phyloP scores from a whole-genome alignment of 2,329 filamentous ascomycete genomes.

The Fusarium tjaetaba region DNA sequence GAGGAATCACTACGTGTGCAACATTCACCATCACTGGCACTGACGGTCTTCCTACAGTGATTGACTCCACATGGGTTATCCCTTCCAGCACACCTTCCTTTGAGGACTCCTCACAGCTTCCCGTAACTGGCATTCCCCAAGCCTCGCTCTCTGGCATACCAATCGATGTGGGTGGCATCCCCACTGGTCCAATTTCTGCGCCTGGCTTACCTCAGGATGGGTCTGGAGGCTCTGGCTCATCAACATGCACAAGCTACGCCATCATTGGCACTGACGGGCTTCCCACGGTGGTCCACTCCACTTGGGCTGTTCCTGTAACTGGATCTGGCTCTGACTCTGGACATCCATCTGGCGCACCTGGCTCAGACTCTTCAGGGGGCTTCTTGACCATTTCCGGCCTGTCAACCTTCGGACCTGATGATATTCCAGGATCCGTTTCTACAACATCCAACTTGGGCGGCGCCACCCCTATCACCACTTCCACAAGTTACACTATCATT shows the following conservation, averaged over 20 bases:
- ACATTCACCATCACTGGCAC: conserved; percentile 46
- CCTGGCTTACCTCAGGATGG: conserved; percentile 26
- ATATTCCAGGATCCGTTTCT: not conserved
- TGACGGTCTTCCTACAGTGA: conserved; percentile 48
- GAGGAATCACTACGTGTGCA: conserved; percentile 37
- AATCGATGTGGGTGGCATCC: conserved; percentile 26
- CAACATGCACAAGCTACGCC: conserved; percentile 37
- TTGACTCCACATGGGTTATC: conserved; percentile 49
- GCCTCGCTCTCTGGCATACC: conserved; percentile 26
- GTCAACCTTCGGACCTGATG: conserved; percentile 12
- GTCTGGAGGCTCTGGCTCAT: conserved; percentile 9
- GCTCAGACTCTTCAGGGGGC: conserved; percentile 3
- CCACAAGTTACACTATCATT: conserved; percentile 44
- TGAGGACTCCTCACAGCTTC: conserved; percentile 24
- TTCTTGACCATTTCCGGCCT: conserved; percentile 7
- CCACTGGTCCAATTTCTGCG: conserved; percentile 10
- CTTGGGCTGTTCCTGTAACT: conserved; percentile 28
- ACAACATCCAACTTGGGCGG: not conserved
- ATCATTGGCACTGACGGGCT: conserved; percentile 37
- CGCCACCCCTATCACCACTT: conserved; percentile 37
- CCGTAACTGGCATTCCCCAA: conserved; percentile 16
- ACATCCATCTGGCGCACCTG: conserved; percentile 3
- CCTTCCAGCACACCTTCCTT: conserved; percentile 26
- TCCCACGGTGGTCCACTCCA: conserved; percentile 33
- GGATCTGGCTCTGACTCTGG: conserved; percentile 7